phyloP scores from a whole-genome alignment of 1,284 basidiomycete species.

The Cryptococcus depauperatus region DNA sequence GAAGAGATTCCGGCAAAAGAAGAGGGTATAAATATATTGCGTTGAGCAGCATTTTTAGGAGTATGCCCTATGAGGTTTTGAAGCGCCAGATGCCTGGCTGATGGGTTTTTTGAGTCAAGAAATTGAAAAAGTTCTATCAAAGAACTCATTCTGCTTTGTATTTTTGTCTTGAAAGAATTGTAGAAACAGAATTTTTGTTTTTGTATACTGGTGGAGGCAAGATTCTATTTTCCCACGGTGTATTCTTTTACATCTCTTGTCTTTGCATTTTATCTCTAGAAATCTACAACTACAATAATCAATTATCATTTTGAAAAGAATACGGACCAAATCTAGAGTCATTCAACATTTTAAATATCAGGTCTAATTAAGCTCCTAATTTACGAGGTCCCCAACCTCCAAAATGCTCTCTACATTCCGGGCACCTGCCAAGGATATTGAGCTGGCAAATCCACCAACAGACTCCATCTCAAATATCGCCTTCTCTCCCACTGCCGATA shows the following conservation, averaged over 20 bases:
- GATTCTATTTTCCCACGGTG: too few species aligned
- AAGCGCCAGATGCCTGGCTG: conserved; percentile 78
- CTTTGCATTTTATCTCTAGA: too few species aligned
- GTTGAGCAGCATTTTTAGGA: conserved; percentile 58
- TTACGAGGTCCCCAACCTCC: conserved; percentile 3
- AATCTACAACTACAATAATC: too few species aligned
- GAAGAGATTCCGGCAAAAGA: conserved; percentile 23
- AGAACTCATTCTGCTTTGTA: conserved; percentile 38
- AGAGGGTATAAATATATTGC: conserved; percentile 62
- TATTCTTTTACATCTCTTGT: too few species aligned
- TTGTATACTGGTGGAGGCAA: too few species aligned
- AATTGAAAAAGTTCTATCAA: conserved; percentile 70
- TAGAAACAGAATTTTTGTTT: too few species aligned
- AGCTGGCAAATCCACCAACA: conserved; percentile 61
- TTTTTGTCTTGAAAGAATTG: too few species aligned
- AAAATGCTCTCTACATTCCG: conserved; percentile 21
- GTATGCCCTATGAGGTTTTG: conserved; percentile 75
- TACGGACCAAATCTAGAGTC: too few species aligned
- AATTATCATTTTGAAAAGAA: too few species aligned
- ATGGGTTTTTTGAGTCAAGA: conserved; percentile 74
- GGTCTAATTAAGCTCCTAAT: too few species aligned
- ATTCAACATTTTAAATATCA: too few species aligned
- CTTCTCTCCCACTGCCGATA: conserved; percentile 59
- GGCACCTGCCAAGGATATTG: conserved; percentile 54
- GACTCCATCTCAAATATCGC: conserved; percentile 65